Evolutionary conservation across 129 eudicot genomes (phyloP), one percentile per base, ranked within the genome.

Genomic region (Sambucus nigra): DNA sequence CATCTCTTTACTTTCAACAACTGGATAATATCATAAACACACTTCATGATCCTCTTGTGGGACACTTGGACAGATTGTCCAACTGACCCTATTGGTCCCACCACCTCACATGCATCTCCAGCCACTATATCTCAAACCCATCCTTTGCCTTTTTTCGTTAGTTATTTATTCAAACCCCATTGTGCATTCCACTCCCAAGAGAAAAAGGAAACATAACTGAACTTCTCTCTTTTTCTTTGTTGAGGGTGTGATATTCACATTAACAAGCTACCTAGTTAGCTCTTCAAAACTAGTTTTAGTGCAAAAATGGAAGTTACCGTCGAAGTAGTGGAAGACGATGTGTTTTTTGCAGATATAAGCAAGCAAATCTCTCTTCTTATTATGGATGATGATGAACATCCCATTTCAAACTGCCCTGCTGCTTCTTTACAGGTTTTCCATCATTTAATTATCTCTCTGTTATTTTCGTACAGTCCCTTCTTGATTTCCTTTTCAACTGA

Each of bases 281-380:
- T 57, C 27, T 48, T 48, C 14, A 4, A 48, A 48, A 48, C 15
- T 49, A 1, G 1, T 6, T n/a, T 51, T 3, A 33, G 56, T 65
- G 42, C 35, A 13, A 2, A 17, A 56, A 69, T 49, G 65, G 69
- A 25, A 54, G 72, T 52, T 22, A 67, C 61, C 42, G 67, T 88
- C 68, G 97, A 88, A 57, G 60, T 89, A 51, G 75, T 81, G 21
- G 98, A 89, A 68, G 95, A 89, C 72, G 98, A 89, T 72, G 63
- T 81, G 18, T 85, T 84, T 69, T 89, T 75, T 79, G 93, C 88
- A 25, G 95, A 89, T 53, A 66, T 89, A 56, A 85, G 84, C 76
- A 76, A 73, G 48, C 88, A 82, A 74, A 89, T 89, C 70, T 78
- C 88, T 15, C 98, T 81, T 57, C 71, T 89, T 9, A 81, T 89